Conservation (phyloP, 805 yeast species). For the Starmerella vitae region DNA sequence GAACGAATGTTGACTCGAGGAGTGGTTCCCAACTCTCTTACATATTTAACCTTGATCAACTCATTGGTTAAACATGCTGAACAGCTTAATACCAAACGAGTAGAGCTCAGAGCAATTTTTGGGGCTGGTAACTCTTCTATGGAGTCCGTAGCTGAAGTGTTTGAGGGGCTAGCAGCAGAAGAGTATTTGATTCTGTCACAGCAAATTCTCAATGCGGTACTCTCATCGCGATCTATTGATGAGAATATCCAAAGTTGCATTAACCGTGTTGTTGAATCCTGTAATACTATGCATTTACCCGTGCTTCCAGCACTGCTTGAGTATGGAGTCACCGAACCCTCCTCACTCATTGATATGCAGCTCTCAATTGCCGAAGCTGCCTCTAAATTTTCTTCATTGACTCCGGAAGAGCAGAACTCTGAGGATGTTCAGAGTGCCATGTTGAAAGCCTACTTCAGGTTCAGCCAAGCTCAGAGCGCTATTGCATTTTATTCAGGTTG, state of each 20-base stretch:
- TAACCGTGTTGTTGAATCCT: conserved; percentile 11
- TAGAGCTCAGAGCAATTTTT: conserved; percentile 7
- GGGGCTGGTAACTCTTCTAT: conserved; percentile 12
- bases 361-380: conserved; percentile 9
- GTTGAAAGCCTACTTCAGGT: conserved; percentile 6
- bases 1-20: conserved; percentile 20
- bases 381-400: conserved; percentile 4
- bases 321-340: background rate
- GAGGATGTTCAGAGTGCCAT: conserved; percentile 10
- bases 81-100: background rate
- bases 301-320: conserved; percentile 4
- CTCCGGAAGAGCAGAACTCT: conserved; percentile 4
- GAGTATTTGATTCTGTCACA: conserved; percentile 19
- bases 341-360: conserved; percentile 2
- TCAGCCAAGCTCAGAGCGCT: conserved; percentile 10
- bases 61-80: conserved; percentile 21
- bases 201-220: conserved; percentile 13
- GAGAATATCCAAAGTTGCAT: conserved; percentile 5
- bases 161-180: conserved; percentile 16
- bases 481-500: conserved; percentile 15
- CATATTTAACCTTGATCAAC: conserved; percentile 22
- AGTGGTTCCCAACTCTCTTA: conserved; percentile 21
- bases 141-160: conserved; percentile 23
- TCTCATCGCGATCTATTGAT: conserved; percentile 1
- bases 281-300: conserved; percentile 6